These are phyloP conservation scores for Oldenlandia corymbosa DNA, from an alignment of 257 asterid species.

Conservation along the genomic window DNA sequence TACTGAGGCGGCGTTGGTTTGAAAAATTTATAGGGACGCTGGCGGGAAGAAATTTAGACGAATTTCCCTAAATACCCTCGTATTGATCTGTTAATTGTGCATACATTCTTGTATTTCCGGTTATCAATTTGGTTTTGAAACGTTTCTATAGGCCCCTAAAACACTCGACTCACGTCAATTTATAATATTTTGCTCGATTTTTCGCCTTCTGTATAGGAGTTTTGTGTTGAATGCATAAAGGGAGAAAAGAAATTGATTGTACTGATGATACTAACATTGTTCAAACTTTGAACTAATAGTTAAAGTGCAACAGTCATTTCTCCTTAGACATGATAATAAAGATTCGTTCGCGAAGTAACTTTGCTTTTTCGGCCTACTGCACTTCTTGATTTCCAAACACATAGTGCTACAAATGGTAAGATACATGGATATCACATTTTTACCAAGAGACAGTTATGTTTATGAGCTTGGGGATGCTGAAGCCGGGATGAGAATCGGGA, in stretches of 20 bases:
- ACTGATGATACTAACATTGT: no score
- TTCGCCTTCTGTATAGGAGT: background rate
- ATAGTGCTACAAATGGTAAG: background rate
- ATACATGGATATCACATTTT: background rate
- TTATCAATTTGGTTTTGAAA: no score
- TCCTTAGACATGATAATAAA: no score
- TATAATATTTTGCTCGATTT: no score
- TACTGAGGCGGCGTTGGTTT: background rate
- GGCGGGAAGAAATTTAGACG: constrained; percentile 13
- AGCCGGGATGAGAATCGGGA: background rate
- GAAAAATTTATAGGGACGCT: background rate
- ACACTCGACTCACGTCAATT: no score
- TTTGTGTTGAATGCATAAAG: no score
- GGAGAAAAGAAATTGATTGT: no score
- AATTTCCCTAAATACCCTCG: constrained; percentile 1
- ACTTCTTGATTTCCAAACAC: background rate
- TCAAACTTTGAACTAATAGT: background rate
- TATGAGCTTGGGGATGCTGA: background rate
- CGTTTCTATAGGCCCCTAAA: no score
- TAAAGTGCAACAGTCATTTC: no score
- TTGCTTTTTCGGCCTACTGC: no score
- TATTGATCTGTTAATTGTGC: background rate
- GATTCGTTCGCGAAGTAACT: no score
- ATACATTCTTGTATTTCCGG: no score
- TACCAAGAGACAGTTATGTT: constrained; percentile 4